phyloP scores from a whole-genome alignment of 106 monocot species.

The Dendrobium officinale region DNA sequence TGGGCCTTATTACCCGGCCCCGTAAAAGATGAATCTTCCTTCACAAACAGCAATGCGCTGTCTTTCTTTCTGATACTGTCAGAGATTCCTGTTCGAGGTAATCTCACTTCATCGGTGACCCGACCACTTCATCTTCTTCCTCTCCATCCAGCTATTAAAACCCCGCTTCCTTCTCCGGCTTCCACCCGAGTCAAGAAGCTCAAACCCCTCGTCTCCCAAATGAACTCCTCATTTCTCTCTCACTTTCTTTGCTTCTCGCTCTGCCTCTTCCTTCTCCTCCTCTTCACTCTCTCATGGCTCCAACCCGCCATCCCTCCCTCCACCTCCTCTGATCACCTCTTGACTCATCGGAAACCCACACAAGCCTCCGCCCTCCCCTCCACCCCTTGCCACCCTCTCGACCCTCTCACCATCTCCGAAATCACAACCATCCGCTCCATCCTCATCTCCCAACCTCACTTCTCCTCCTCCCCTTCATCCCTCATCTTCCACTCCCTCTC shows the following conservation, averaged over 20 bases:
- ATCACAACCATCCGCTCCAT: slow-evolving; percentile 40
- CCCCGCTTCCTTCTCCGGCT: too few species aligned
- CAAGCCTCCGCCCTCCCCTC: slow-evolving; percentile 8
- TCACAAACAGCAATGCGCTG: too few species aligned
- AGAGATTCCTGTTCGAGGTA: too few species aligned
- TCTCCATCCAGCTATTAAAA: too few species aligned
- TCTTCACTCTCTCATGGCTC: slow-evolving; percentile 2
- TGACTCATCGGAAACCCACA: neutral
- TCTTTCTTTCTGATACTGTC: too few species aligned
- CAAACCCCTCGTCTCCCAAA: neutral
- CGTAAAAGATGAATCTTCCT: too few species aligned
- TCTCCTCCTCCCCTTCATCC: slow-evolving; percentile 66
- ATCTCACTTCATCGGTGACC: too few species aligned
- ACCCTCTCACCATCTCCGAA: slow-evolving; percentile 66
- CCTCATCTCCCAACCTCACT: slow-evolving; percentile 45
- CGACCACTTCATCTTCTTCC: too few species aligned
- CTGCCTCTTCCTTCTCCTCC: neutral
- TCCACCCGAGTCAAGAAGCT: too few species aligned
- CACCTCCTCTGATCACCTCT: neutral
- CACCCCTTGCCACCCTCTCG: slow-evolving; percentile 58
- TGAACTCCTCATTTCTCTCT: neutral
- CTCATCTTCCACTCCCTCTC: slow-evolving; percentile 64
- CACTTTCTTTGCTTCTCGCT: neutral
- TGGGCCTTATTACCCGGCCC: too few species aligned
- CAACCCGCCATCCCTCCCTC: neutral